A percentile compares a stretch with the other conserved stretches of the same genome.
phyloP scores from a whole-genome alignment of 176 grass and related monocot genomes.

The Aegilops speltoides region DNA sequence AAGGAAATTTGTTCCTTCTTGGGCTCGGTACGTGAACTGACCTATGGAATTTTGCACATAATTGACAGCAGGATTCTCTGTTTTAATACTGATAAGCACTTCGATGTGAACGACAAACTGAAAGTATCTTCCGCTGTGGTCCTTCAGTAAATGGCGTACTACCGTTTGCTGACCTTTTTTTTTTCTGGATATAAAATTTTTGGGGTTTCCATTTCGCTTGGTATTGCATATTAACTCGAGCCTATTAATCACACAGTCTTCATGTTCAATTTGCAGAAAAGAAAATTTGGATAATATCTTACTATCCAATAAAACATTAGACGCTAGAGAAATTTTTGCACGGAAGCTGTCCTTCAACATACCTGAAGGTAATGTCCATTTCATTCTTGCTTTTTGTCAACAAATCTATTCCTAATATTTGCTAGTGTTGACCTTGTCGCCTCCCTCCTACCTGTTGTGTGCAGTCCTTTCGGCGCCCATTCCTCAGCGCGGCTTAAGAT shows the following conservation, averaged over 20 bases:
- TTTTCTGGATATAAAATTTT: not conserved
- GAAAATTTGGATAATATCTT: conserved; percentile 64
- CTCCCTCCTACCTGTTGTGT: conserved; percentile 2
- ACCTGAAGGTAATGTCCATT: conserved; percentile 52
- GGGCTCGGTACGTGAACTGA: conserved; percentile 58
- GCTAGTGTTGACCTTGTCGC: conserved; percentile 21
- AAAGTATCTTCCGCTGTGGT: conserved; percentile 11
- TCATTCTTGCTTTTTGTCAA: not conserved
- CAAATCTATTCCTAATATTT: not conserved
- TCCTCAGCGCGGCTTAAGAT: conserved; percentile 35
- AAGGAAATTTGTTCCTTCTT: conserved; percentile 76
- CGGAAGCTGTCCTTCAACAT: conserved; percentile 66
- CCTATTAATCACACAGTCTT: conserved; percentile 19
- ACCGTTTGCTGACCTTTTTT: conserved; percentile 6
- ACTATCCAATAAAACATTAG: conserved; percentile 51
- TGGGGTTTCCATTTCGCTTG: not conserved
- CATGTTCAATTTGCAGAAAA: conserved; percentile 60
- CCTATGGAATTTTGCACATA: not conserved
- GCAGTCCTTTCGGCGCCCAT: conserved; percentile 48
- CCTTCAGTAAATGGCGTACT: not conserved
- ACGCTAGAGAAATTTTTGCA: conserved; percentile 62
- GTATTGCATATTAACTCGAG: conserved; percentile 15
- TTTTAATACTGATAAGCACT: conserved; percentile 23
- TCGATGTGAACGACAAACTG: not conserved
- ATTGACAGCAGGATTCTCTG: not conserved